A percentile compares a stretch with the other conserved stretches of the same genome.
These are phyloP conservation scores for Hondaea fermentalgiana DNA, from an alignment of 108 stramenopile genomes.

Conservation along the genomic window DNA sequence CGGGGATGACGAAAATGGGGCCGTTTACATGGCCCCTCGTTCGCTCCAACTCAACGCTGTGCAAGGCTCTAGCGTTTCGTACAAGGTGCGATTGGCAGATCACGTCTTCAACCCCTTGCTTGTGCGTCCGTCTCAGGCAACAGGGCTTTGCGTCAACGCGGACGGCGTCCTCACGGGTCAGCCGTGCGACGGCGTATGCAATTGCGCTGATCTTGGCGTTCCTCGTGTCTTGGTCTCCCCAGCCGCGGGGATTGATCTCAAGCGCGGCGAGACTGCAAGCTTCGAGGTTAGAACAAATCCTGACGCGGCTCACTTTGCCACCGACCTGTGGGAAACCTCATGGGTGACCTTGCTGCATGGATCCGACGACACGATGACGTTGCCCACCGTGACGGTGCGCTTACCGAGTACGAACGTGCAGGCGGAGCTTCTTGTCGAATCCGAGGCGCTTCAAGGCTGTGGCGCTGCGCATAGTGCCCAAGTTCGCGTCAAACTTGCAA, in stretches of 20 bases:
- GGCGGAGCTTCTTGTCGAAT: background rate
- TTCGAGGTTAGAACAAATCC: background rate
- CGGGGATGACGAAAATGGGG: background rate
- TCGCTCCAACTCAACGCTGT: background rate
- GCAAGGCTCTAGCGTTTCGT: background rate
- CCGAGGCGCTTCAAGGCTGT: background rate
- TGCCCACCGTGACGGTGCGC: background rate
- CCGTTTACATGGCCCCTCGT: background rate
- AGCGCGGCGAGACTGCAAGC: background rate
- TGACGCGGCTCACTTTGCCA: background rate
- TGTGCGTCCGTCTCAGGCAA: background rate
- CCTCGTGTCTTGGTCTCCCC: background rate
- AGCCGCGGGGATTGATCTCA: background rate
- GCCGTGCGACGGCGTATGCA: background rate
- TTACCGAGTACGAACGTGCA: background rate
- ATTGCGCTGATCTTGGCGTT: background rate
- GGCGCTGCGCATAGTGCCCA: background rate
- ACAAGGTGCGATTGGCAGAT: background rate
- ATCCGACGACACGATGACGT: background rate
- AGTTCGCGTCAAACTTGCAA: background rate
- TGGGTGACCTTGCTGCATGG: background rate
- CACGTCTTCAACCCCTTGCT: background rate
- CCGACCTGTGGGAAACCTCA: background rate
- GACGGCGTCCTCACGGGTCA: background rate
- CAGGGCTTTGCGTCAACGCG: background rate